Evolutionary conservation across 805 yeast genomes (phyloP), one percentile per base, ranked within the genome.

Genomic region (Metschnikowia aberdeeniae): DNA sequence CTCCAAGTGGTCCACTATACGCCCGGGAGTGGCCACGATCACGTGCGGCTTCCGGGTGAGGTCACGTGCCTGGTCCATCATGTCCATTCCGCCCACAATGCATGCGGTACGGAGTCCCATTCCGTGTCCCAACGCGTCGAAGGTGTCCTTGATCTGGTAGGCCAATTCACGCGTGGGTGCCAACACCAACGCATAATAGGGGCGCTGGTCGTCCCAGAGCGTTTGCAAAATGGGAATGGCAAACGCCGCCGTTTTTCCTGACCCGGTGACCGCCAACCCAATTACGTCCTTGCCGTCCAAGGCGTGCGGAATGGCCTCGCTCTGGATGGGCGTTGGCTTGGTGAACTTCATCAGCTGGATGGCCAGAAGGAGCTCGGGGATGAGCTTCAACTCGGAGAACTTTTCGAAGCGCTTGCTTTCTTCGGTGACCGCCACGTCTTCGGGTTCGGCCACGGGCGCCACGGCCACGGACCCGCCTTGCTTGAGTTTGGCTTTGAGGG

Each of bases 201-300:
- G 90, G 2, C 84, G 75, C 58, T 92, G 96, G 24, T 84, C 89
- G 44, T 88, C 81, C 89, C 96, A 90, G 40, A 93, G 72, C 1
- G 88, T 82, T 63, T 93, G 97, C 28, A 93, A 73, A 36, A 93
- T 88, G 1, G 99, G 99, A 42, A 93, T 81, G 7, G 98, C 97
- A 73, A 93, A 93, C 0, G 99, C 99, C 0, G 98, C 99, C 0
- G 99, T 93, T 66, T 92, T 92, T 52, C 99, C 99, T 4, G 97
- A 88, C 36, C 99, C 99, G 0, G 99, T 92, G 60, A 92, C 97
- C 0, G 99, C 99, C 50, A 92, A 76, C 11, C 99, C 99, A 59
- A 92, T 89, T 38, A 92, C 84, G 67, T 92, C 99, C 53, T 89
- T 81, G 3, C 97, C 97, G 54, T 84, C 80, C 14, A 93, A 67